A percentile compares a stretch with the other conserved stretches of the same genome.
phyloP scores from a whole-genome alignment of 805 yeast genomes.

The Yamadazyma laniorum region DNA sequence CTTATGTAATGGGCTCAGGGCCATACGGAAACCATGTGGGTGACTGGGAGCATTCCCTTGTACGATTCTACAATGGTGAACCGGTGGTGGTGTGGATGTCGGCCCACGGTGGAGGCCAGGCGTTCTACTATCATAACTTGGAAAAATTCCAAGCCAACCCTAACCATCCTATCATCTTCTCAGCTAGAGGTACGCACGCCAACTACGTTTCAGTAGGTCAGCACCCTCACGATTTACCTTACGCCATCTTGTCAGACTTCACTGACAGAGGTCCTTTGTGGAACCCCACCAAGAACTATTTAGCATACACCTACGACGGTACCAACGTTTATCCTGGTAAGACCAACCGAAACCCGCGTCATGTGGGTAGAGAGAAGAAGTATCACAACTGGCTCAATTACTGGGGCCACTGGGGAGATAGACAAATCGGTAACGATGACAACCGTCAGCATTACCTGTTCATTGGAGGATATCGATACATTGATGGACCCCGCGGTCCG shows the following conservation, averaged over 20 bases:
- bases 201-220: slow-evolving; percentile 95
- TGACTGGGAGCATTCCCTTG: slow-evolving; percentile 96
- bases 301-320: slow-evolving; percentile 81
- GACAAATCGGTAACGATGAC: slow-evolving; percentile 60
- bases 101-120: slow-evolving; percentile 97
- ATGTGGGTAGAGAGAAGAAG: slow-evolving; percentile 49
- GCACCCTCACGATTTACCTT: slow-evolving; percentile 93
- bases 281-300: slow-evolving; percentile 83
- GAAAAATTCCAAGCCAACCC: slow-evolving; percentile 54
- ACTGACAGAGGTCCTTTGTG: slow-evolving; percentile 94
- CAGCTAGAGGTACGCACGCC: slow-evolving; percentile 97
- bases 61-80: slow-evolving; percentile 74
- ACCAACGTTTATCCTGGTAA: slow-evolving; percentile 41
- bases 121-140: slow-evolving; percentile 72
- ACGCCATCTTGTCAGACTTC: slow-evolving; percentile 84
- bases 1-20: slow-evolving; percentile 95
- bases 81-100: slow-evolving; percentile 94
- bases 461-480: slow-evolving; percentile 80
- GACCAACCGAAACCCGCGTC: slow-evolving; percentile 40
- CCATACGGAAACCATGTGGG: slow-evolving; percentile 98
- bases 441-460: slow-evolving; percentile 84
- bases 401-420: slow-evolving; percentile 90
- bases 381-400: slow-evolving; percentile 79
- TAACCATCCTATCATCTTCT: slow-evolving; percentile 69
- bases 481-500: slow-evolving; percentile 94